Base-by-base conservation (phyloP, 1,139 yeast genomes). In the Groenewaldozyma auringiensis region DNA sequence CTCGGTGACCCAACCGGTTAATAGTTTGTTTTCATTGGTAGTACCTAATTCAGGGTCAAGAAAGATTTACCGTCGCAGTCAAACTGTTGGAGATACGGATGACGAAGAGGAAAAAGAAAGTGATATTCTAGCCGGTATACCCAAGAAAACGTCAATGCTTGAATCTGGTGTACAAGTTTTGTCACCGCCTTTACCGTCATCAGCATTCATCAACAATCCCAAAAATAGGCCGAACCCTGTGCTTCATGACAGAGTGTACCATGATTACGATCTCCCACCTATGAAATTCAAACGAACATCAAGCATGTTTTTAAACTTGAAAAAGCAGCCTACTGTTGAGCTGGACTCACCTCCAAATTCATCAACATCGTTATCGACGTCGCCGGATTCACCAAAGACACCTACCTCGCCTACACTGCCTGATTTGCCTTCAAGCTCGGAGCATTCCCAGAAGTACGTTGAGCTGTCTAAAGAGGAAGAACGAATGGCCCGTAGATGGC, bases 401-500 rank as follows among this genome's bases (percentile, higher is more conserved):
- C 14, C 46, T 1, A 25, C 44, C 11, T 40, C 47, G 27, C 21
- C 43, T 4, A 22, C 36, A 3, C n/a, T n/a, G n/a, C n/a, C n/a
- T n/a, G n/a, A n/a, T n/a, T n/a, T n/a, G n/a, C 17, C 21, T 36
- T 45, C 52, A 2, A 34, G 21, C 14, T 40, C 47, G 13, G 32
- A 47, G 6, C 36, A 18, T 14, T 42, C 40, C 31, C 37, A 53
- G 6, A 60, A 46, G 49, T 50, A 50, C 65, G 64, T 70, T 51
- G 65, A 63, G 29, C 64, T 63, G 45, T 65, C 71, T 52, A 64
- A 68, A 43, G 61, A 80, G 4, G 97, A 92, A 60, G 97, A 92
- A 54, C 73, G 75, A 46, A 84, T 92, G 46, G 98, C 98, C 0
- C 68, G 95, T 41, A 81, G 79, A 47, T 92, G 95, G 81, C 98